These are phyloP conservation scores for Nyctanthes arbortristis DNA, from an alignment of 257 asterid species.

Conservation along the genomic window DNA sequence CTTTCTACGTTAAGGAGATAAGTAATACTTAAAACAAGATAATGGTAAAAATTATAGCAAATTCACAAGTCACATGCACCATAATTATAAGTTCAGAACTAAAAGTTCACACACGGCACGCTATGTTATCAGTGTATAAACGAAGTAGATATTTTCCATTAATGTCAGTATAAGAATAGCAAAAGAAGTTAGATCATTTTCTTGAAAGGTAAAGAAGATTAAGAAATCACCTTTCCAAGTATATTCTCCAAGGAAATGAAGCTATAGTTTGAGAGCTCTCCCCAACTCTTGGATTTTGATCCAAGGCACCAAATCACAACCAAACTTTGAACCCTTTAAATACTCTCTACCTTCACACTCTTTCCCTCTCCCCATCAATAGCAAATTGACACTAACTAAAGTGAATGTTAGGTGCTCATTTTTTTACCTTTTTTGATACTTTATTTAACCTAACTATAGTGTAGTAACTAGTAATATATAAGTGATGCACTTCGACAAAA, in stretches of 20 bases:
- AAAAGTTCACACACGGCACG: background rate
- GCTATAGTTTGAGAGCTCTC: slow-evolving; percentile 1
- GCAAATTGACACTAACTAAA: slow-evolving; percentile 3
- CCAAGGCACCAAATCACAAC: slow-evolving; percentile 16
- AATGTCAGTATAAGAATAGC: background rate
- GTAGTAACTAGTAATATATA: background rate
- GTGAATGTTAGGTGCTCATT: background rate
- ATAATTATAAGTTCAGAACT: background rate
- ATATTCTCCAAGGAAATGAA: background rate
- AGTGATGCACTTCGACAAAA: background rate
- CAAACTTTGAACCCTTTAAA: slow-evolving; percentile 24
- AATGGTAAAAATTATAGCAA: too few species aligned
- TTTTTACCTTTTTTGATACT: background rate
- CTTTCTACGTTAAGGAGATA: too few species aligned
- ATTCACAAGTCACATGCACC: background rate
- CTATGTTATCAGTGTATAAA: background rate
- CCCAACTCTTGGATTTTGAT: slow-evolving; percentile 11
- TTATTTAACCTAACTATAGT: too few species aligned
- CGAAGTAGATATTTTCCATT: background rate
- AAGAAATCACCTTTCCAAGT: slow-evolving; percentile 12
- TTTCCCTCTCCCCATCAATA: slow-evolving; percentile 8
- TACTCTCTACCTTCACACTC: slow-evolving; percentile 15
- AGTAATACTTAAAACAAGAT: too few species aligned
- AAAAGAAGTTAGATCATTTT: background rate
- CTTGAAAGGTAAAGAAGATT: background rate